Conservation (phyloP, 1,139 yeast species). For the Kazachstania sp. region DNA sequence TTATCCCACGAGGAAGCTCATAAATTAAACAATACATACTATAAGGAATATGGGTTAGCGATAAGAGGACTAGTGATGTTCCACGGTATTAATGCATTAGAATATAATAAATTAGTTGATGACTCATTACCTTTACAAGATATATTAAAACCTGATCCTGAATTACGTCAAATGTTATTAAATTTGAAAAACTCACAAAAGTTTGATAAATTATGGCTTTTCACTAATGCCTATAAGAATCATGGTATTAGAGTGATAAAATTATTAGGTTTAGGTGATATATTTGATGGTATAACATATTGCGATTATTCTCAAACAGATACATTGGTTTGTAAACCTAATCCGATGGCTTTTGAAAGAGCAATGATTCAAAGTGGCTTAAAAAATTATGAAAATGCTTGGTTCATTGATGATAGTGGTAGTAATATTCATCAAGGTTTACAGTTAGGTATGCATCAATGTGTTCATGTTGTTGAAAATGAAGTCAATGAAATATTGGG, state of each 20-base stretch:
- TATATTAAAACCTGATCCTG: slow-evolving; percentile 53
- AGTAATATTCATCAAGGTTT: slow-evolving; percentile 44
- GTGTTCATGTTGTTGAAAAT: slow-evolving; percentile 37
- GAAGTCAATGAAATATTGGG: slow-evolving; percentile 34
- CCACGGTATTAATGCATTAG: slow-evolving; percentile 79
- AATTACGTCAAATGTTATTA: slow-evolving; percentile 44
- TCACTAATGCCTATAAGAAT: slow-evolving; percentile 87
- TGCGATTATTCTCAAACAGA: slow-evolving; percentile 62
- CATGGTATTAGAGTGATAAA: slow-evolving; percentile 75
- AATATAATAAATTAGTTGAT: slow-evolving; percentile 80
- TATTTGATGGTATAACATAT: slow-evolving; percentile 87
- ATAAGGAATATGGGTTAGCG: slow-evolving; percentile 83
- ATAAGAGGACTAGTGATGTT: slow-evolving; percentile 81
- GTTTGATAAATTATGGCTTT: slow-evolving; percentile 65
- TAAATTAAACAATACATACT: slow-evolving; percentile 61
- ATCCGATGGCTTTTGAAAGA: slow-evolving; percentile 47
- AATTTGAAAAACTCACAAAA: slow-evolving; percentile 39
- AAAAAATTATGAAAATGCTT: slow-evolving; percentile 39
- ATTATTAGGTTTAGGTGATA: slow-evolving; percentile 76
- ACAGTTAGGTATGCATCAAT: slow-evolving; percentile 37
- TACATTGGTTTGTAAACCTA: slow-evolving; percentile 83
- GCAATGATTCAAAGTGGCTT: slow-evolving; percentile 61
- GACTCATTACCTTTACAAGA: slow-evolving; percentile 81
- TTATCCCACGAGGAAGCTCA: slow-evolving; percentile 69
- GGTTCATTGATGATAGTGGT: slow-evolving; percentile 79